These are phyloP conservation scores for Colletotrichum cereale DNA, from an alignment of 2,329 filamentous ascomycete species.

Conservation along the genomic window DNA sequence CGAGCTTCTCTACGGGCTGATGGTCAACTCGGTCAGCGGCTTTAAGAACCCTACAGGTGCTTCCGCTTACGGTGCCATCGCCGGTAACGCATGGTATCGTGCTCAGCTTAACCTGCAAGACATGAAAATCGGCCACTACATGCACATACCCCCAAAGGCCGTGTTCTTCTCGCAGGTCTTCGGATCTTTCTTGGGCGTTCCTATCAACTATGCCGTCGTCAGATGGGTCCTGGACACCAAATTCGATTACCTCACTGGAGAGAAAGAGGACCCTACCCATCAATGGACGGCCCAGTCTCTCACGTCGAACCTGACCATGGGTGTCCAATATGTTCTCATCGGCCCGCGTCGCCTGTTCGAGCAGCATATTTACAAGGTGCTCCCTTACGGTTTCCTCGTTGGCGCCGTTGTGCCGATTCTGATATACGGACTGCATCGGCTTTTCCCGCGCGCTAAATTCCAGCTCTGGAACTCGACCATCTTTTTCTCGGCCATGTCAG, in stretches of 20 bases:
- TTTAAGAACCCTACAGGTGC: conserved; percentile 68
- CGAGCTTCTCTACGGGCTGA: conserved; percentile 70
- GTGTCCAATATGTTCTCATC: conserved; percentile 71
- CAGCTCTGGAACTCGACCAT: conserved; percentile 73
- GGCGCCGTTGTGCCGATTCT: conserved; percentile 60
- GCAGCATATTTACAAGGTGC: conserved; percentile 58
- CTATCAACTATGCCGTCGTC: conserved; percentile 72
- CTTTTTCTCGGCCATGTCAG: conserved; percentile 67
- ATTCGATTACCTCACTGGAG: conserved; percentile 65
- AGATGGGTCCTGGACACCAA: conserved; percentile 71
- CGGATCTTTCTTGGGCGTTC: conserved; percentile 68
- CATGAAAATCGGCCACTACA: conserved; percentile 58
- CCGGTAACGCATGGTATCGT: conserved; percentile 72
- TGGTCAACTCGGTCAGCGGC: conserved; percentile 62
- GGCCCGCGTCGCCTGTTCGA: conserved; percentile 58
- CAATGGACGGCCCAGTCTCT: conserved; percentile 73
- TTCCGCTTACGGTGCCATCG: conserved; percentile 68
- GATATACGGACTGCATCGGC: conserved; percentile 64
- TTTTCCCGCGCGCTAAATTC: conserved; percentile 66
- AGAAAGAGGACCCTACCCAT: conserved; percentile 64
- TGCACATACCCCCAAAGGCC: conserved; percentile 69
- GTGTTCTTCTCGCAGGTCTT: conserved; percentile 74
- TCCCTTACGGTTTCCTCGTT: conserved; percentile 67
- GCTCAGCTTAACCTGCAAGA: conserved; percentile 69
- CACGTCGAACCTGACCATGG: conserved; percentile 63